A percentile compares a stretch with the other conserved stretches of the same genome.
These are phyloP conservation scores for Chalara sp. DNA, from an alignment of 2,329 filamentous ascomycete species.

Conservation along the genomic window DNA sequence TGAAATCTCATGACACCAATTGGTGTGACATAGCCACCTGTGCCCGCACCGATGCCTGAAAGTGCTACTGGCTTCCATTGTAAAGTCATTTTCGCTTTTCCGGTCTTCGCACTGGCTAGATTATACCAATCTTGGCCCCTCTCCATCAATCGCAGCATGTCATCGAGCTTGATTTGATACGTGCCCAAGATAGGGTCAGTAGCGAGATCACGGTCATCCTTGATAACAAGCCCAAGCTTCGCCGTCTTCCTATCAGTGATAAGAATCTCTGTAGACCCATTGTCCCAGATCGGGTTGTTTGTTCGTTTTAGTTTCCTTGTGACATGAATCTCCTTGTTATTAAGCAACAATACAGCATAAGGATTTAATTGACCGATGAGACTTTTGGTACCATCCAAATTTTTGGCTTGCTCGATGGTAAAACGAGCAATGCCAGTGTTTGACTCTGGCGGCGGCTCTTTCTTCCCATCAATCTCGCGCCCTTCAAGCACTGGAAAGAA, in stretches of 20 bases:
- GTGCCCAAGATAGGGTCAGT: slow-evolving; percentile 80
- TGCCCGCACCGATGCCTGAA: slow-evolving; percentile 67
- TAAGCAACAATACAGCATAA: slow-evolving; percentile 81
- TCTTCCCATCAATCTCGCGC: slow-evolving; percentile 66
- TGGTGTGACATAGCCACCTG: slow-evolving; percentile 84
- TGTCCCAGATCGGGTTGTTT: slow-evolving; percentile 94
- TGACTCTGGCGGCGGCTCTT: slow-evolving; percentile 76
- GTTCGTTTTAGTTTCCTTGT: slow-evolving; percentile 94
- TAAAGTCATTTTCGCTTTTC: slow-evolving; percentile 81
- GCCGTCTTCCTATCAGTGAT: slow-evolving; percentile 90
- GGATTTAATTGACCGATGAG: slow-evolving; percentile 86
- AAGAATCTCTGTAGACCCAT: slow-evolving; percentile 87
- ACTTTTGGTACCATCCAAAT: slow-evolving; percentile 87
- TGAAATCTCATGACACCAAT: slow-evolving; percentile 94
- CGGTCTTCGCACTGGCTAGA: slow-evolving; percentile 70
- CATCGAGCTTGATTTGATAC: slow-evolving; percentile 92
- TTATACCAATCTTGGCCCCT: slow-evolving; percentile 98
- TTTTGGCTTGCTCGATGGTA: slow-evolving; percentile 92
- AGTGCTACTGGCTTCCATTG: slow-evolving; percentile 95
- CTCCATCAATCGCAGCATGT: slow-evolving; percentile 83
- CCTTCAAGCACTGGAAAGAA: slow-evolving; percentile 91
- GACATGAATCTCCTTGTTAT: slow-evolving; percentile 82
- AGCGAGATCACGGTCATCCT: slow-evolving; percentile 84
- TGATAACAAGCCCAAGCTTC: slow-evolving; percentile 85
- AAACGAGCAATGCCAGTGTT: slow-evolving; percentile 93